Evolutionary conservation across 768 basidiomycete genomes (phyloP), one percentile per base, ranked within the genome.

Genomic region (Tremella fuciformis): DNA sequence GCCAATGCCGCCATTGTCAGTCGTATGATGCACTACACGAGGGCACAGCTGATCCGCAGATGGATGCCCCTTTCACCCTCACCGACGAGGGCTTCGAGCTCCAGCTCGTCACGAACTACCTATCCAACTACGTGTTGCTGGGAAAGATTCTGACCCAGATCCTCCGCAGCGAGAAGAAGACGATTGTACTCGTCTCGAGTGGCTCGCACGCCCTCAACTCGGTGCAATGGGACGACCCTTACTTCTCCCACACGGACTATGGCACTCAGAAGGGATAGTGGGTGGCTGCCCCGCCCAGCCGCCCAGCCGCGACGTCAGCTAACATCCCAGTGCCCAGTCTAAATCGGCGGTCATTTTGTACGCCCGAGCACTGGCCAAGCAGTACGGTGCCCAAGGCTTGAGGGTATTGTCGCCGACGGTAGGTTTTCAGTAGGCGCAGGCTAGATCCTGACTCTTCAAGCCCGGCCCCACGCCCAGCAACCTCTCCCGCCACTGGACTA

Each of bases 1-100:
- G 29, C 46, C 40, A 58, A 58, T 41, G 57, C 57, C 38, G 57
- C 21, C 13, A 41, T 53, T 16, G 57, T 53, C 22, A 40, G 50
- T 53, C 13, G 3, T 46, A 4, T 15, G 11, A 34, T 4, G 29
- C 11, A 11, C 4, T 11, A 4, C 11, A 6, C 4, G 4, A 34
- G 29, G 29, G 29, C 29, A 4, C 6, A 46, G 22, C 42, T 46
- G 22, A 46, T 15, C 6, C 7, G 22, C n/a, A 46, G 42, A 46
- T 46, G 42, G 22, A 46, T 15, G n/a, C 42, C 8, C 42, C 42
- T 15, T 46, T 18, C 42, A 46, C 42, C 6, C 6, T 46, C 42
- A 46, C 42, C 22, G n/a, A 46, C n/a, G 42, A 46, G 8, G 42
- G 42, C 4, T 46, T 46, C 42, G 42, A 46, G 22, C 8, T 46